Conservation (phyloP, 306 rosid genomes). For the Dalbergia cochinchinensis region DNA sequence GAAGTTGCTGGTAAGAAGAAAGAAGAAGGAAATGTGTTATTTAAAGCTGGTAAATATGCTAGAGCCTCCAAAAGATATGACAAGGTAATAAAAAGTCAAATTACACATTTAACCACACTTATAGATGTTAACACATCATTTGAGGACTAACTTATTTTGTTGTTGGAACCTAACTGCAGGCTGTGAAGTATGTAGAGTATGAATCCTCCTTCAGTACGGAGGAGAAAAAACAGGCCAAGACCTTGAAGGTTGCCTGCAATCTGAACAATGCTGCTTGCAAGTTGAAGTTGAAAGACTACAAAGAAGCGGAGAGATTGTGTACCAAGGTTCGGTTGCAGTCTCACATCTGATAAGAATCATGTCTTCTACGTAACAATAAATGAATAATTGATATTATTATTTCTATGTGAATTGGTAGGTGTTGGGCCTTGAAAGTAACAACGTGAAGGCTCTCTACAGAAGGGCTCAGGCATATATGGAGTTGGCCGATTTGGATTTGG, state of each 20-base stretch:
- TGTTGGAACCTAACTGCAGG: constrained; percentile 51
- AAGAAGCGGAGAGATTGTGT: constrained; percentile 82
- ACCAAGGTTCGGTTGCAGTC: constrained; percentile 67
- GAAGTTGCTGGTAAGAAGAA: constrained; percentile 89
- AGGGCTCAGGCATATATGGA: constrained; percentile 87
- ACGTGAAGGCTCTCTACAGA: constrained; percentile 94
- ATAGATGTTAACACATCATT: not conserved
- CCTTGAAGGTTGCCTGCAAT: constrained; percentile 84
- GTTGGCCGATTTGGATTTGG: constrained; percentile 81
- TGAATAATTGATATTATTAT: not conserved
- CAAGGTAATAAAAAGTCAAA: constrained; percentile 60
- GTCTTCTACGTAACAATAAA: not conserved
- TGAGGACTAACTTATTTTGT: not conserved
- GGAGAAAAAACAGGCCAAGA: constrained; percentile 77
- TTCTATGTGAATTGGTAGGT: constrained; percentile 59
- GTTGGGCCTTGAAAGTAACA: constrained; percentile 70
- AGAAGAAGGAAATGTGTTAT: constrained; percentile 88
- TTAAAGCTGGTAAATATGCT: constrained; percentile 84
- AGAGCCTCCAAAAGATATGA: constrained; percentile 95
- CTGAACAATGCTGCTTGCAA: constrained; percentile 89
- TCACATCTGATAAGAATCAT: not conserved
- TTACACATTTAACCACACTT: not conserved
- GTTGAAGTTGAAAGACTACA: constrained; percentile 81
- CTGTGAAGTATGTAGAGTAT: constrained; percentile 76
- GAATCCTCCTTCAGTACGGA: constrained; percentile 77